Conservation (phyloP, 495 filamentous ascomycete species). For the Parmelia sp. region DNA sequence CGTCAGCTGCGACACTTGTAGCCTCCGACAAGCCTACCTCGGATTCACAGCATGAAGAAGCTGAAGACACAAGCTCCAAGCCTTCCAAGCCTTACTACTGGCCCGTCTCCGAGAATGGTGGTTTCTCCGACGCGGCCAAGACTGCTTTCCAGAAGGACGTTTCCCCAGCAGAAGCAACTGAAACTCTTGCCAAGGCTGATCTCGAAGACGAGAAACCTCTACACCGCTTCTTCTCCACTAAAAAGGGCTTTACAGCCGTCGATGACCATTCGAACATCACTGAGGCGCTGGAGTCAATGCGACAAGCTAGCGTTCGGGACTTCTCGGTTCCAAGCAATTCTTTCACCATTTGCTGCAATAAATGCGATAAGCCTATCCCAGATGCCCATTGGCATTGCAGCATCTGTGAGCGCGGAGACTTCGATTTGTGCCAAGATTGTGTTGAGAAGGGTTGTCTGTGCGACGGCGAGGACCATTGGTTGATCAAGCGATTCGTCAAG, state of each 20-base stretch:
- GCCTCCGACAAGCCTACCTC: constrained; percentile 12
- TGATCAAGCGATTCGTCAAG: constrained; percentile 82
- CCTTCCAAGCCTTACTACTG: constrained; percentile 16
- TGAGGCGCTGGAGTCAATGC: constrained; percentile 22
- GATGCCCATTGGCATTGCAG: constrained; percentile 91
- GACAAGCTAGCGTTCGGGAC: constrained; percentile 1
- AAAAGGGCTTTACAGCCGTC: constrained; percentile 34
- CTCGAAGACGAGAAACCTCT: constrained; percentile 28
- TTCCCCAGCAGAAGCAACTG: constrained; percentile 5
- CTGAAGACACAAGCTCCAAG: background rate
- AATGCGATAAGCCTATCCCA: constrained; percentile 68
- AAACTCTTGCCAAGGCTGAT: constrained; percentile 6
- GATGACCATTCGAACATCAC: constrained; percentile 31
- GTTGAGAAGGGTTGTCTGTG: constrained; percentile 70
- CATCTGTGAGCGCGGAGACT: constrained; percentile 88
- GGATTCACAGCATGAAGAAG: constrained; percentile 9
- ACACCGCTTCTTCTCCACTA: constrained; percentile 27
- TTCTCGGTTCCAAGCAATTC: constrained; percentile 5
- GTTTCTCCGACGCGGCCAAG: constrained; percentile 20
- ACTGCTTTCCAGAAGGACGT: constrained; percentile 18
- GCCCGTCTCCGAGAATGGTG: constrained; percentile 17
- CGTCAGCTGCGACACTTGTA: constrained; percentile 11
- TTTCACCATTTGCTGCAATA: constrained; percentile 84
- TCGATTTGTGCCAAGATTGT: constrained; percentile 82
- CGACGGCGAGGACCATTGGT: constrained; percentile 72